Evolutionary conservation across 805 yeast genomes (phyloP).

Genomic region (Yamadazyma endophytica): DNA sequence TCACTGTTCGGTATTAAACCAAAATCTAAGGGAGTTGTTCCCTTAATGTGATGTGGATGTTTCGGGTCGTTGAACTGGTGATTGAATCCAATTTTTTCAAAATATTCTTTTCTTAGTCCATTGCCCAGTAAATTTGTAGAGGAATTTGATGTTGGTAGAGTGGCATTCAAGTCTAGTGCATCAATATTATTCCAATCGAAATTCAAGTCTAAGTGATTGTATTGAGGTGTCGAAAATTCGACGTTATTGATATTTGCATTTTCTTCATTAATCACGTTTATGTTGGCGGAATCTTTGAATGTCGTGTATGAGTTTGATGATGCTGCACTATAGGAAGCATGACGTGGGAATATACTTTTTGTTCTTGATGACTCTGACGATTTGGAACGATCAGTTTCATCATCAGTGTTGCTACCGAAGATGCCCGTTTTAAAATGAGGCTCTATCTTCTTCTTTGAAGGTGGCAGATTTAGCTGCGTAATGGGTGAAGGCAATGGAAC

Average conservation of each 20-base stretch:
- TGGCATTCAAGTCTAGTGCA: slow-evolving; percentile 20
- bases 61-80: slow-evolving; percentile 31
- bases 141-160: no score
- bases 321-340: slow-evolving; percentile 9
- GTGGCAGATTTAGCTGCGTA: not conserved
- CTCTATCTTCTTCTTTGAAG: slow-evolving; percentile 1
- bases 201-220: slow-evolving; percentile 7
- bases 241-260: slow-evolving; percentile 41
- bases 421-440: slow-evolving; percentile 12
- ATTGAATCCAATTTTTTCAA: slow-evolving; percentile 1
- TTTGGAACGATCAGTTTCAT: not conserved
- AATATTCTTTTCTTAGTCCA: slow-evolving; percentile 1
- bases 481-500: slow-evolving; percentile 39
- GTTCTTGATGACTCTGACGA: slow-evolving; percentile 2
- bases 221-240: slow-evolving; percentile 79
- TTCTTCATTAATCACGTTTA: slow-evolving; percentile 20
- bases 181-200: slow-evolving; percentile 27
- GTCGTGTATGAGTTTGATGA: slow-evolving; percentile 47
- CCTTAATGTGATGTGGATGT: slow-evolving; percentile 38
- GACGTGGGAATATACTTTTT: slow-evolving; percentile 9
- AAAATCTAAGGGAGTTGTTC: slow-evolving; percentile 36
- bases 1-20: slow-evolving; percentile 21
- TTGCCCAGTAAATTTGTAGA: not conserved
- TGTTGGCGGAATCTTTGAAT: slow-evolving; percentile 37
- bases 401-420: slow-evolving; percentile 3